Evolutionary conservation across 768 basidiomycete species (phyloP).

Genomic region (Fistulinella prunicolor): DNA sequence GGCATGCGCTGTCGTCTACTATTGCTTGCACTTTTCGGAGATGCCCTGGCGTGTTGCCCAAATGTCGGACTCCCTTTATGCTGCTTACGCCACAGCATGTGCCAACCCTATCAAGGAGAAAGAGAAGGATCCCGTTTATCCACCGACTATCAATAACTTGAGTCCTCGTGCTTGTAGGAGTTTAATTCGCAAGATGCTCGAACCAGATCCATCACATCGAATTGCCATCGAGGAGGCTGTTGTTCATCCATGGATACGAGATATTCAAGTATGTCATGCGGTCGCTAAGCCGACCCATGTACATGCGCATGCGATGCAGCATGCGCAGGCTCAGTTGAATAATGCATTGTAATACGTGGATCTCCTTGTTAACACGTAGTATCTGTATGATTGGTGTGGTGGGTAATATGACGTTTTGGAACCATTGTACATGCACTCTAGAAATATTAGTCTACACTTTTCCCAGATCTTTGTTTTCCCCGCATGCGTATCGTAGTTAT

Average conservation of each 20-base stretch:
- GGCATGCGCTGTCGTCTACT: slow-evolving; percentile 96
- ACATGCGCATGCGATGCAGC: slow-evolving; percentile 63
- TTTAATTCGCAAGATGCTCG: slow-evolving; percentile 89
- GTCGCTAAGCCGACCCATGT: slow-evolving; percentile 64
- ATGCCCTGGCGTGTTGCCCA: slow-evolving; percentile 98
- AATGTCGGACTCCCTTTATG: slow-evolving; percentile 73
- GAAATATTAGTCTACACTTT: slow-evolving; percentile 18
- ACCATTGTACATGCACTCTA: slow-evolving; percentile 14
- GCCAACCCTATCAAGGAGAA: slow-evolving; percentile 28
- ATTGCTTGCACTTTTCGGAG: slow-evolving; percentile 97
- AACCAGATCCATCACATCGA: slow-evolving; percentile 83
- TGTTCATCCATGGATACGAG: slow-evolving; percentile 71
- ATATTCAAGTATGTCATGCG: slow-evolving; percentile 80
- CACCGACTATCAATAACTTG: slow-evolving; percentile 82
- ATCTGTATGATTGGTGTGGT: no score
- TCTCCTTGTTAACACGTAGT: no score
- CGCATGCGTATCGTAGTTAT: slow-evolving; percentile 22
- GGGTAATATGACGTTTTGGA: no score
- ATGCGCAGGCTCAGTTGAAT: slow-evolving; percentile 48
- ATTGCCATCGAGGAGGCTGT: slow-evolving; percentile 78
- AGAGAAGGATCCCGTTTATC: slow-evolving; percentile 33
- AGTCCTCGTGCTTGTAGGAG: slow-evolving; percentile 80
- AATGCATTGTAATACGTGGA: slow-evolving; percentile 6
- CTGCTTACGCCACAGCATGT: slow-evolving; percentile 59
- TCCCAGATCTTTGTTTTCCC: not conserved